phyloP scores from a whole-genome alignment of 1,284 basidiomycete species.

The Pseudozyma pruni region DNA sequence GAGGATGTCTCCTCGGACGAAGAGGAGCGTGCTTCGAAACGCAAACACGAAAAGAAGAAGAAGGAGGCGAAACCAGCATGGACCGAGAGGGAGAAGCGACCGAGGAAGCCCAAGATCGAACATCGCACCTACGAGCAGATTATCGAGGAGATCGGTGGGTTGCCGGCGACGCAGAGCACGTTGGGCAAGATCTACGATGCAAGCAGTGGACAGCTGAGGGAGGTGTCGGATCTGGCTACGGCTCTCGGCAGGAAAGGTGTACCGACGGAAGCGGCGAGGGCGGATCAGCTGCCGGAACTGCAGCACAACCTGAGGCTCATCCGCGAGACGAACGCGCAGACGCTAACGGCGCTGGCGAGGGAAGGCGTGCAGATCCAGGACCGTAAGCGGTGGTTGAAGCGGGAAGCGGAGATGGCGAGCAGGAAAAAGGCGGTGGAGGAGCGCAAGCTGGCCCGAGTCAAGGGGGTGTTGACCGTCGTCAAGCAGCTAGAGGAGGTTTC shows the following conservation, averaged over 20 bases:
- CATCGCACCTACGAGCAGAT: conserved; percentile 67
- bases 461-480: conserved; percentile 41
- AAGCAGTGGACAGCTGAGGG: conserved; percentile 42
- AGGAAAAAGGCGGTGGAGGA: conserved; percentile 77
- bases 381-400: conserved; percentile 76
- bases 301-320: conserved; percentile 92
- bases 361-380: conserved; percentile 87
- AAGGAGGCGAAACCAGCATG: conserved; percentile 35
- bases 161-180: conserved; percentile 15
- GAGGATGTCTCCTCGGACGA: conserved; percentile 43
- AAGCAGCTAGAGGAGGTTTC: conserved; percentile 31
- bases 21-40: conserved; percentile 19
- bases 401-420: conserved; percentile 74
- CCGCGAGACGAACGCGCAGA: conserved; percentile 80
- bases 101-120: conserved; percentile 55
- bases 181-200: conserved; percentile 62
- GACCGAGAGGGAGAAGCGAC: conserved; percentile 51
- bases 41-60: conserved; percentile 10
- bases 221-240: conserved; percentile 52
- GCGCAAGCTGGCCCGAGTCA: conserved; percentile 50
- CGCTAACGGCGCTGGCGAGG: conserved; percentile 85
- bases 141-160: conserved; percentile 51
- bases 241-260: conserved; percentile 42
- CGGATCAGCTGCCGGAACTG: conserved; percentile 80
- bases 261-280: conserved; percentile 11